These are phyloP conservation scores for Omphalea diandra DNA, from an alignment of 441 rosid genomes.

Conservation along the genomic window DNA sequence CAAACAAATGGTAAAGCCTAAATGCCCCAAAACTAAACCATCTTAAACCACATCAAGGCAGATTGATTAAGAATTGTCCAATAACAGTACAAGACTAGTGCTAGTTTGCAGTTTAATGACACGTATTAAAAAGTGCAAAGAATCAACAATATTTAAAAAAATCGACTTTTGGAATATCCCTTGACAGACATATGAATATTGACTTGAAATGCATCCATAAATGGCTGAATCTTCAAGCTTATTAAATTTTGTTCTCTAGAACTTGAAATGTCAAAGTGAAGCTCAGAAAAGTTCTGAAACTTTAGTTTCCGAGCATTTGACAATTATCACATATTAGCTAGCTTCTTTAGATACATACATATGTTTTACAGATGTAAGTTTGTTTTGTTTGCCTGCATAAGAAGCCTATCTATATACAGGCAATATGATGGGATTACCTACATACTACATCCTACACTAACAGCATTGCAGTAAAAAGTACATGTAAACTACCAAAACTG, in stretches of 20 bases:
- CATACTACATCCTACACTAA: background rate
- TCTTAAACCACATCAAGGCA: background rate
- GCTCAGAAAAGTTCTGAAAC: background rate
- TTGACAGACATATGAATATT: background rate
- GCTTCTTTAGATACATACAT: background rate
- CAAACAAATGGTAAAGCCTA: background rate
- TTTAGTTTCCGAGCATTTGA: background rate
- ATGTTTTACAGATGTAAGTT: background rate
- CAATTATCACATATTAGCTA: background rate
- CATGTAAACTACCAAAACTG: background rate
- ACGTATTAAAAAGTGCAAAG: background rate
- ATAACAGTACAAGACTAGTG: background rate
- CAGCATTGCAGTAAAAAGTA: background rate
- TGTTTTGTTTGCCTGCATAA: background rate
- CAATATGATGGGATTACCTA: background rate
- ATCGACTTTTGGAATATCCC: conserved; percentile 1
- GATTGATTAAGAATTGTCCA: background rate
- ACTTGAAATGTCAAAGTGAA: background rate
- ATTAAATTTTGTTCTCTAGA: background rate
- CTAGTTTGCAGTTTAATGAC: background rate
- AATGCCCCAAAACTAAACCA: background rate
- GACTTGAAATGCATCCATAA: background rate
- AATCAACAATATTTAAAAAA: background rate
- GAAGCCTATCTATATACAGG: background rate
- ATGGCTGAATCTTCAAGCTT: background rate